phyloP scores from a whole-genome alignment of 2,329 filamentous ascomycete genomes.

The Fusarium beomiforme region DNA sequence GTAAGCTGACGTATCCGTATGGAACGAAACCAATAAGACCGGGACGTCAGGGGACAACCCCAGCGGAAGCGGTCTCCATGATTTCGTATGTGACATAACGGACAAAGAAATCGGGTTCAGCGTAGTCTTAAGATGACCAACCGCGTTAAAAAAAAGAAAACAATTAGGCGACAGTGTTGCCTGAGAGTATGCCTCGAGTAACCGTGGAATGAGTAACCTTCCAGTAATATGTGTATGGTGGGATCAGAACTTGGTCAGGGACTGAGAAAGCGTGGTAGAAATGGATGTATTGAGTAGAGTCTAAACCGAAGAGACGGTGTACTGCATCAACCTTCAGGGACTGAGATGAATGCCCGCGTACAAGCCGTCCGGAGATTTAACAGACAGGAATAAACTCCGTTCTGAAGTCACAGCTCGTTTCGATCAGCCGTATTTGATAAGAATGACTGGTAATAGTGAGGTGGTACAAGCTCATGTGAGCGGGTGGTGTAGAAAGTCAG shows the following conservation, averaged over 20 bases:
- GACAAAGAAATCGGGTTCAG: background rate
- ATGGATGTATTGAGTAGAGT: background rate
- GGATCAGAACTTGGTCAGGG: background rate
- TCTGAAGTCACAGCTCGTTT: conserved; percentile 4
- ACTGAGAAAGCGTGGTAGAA: background rate
- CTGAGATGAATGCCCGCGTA: background rate
- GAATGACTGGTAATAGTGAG: background rate
- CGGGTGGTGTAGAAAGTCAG: conserved; percentile 4
- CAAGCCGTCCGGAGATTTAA: conserved; percentile 7
- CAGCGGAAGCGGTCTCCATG: conserved; percentile 62
- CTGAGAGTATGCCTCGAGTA: background rate
- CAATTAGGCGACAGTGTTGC: background rate
- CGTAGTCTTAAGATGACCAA: background rate
- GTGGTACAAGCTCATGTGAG: conserved; percentile 32
- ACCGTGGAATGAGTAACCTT: background rate
- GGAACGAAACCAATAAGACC: conserved; percentile 70
- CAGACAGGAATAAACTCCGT: conserved; percentile 1
- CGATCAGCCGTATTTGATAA: conserved; percentile 2
- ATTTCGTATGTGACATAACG: conserved; percentile 46
- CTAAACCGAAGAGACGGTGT: background rate
- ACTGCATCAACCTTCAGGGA: background rate
- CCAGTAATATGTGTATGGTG: background rate
- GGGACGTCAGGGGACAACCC: conserved; percentile 58
- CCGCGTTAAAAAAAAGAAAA: background rate
- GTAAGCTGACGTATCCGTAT: conserved; percentile 67